Conservation (phyloP, 495 filamentous ascomycete species). For the Penicillium pulvis region DNA sequence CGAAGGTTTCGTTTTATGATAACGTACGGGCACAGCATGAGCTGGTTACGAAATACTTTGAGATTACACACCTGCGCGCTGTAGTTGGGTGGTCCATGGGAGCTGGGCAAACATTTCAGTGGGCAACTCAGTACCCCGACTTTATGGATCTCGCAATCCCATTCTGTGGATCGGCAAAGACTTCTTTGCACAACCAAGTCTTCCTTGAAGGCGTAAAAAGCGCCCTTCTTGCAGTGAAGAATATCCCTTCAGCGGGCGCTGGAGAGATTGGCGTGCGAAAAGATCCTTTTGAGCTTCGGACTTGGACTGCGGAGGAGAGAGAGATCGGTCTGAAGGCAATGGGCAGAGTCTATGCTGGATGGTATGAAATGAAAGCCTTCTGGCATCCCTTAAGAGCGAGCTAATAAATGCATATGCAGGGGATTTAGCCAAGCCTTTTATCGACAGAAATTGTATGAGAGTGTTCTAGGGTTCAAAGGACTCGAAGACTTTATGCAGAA, state of each 20-base stretch:
- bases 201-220: slow-evolving; percentile 73
- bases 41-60: slow-evolving; percentile 64
- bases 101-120: slow-evolving; percentile 67
- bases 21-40: slow-evolving; percentile 69
- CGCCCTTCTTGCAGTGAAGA: slow-evolving; percentile 64
- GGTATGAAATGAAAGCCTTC: slow-evolving; percentile 39
- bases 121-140: slow-evolving; percentile 70
- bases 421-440: slow-evolving; percentile 76
- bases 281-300: slow-evolving; percentile 38
- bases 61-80: slow-evolving; percentile 60
- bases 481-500: slow-evolving; percentile 70
- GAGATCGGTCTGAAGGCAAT: slow-evolving; percentile 68
- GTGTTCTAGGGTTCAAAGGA: slow-evolving; percentile 56
- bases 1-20: slow-evolving; percentile 64
- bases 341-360: slow-evolving; percentile 72
- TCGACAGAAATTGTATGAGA: slow-evolving; percentile 64
- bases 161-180: slow-evolving; percentile 69
- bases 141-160: slow-evolving; percentile 68
- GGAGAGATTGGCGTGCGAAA: slow-evolving; percentile 40
- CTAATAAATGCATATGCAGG: slow-evolving; percentile 25
- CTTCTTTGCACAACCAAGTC: slow-evolving; percentile 70
- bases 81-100: slow-evolving; percentile 76
- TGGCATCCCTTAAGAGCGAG: background rate
- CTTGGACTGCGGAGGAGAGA: slow-evolving; percentile 58
- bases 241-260: slow-evolving; percentile 51